Evolutionary conservation across 2,329 filamentous ascomycete species (phyloP), one percentile per base, ranked within the genome.

Genomic region (Shiraia sp.): DNA sequence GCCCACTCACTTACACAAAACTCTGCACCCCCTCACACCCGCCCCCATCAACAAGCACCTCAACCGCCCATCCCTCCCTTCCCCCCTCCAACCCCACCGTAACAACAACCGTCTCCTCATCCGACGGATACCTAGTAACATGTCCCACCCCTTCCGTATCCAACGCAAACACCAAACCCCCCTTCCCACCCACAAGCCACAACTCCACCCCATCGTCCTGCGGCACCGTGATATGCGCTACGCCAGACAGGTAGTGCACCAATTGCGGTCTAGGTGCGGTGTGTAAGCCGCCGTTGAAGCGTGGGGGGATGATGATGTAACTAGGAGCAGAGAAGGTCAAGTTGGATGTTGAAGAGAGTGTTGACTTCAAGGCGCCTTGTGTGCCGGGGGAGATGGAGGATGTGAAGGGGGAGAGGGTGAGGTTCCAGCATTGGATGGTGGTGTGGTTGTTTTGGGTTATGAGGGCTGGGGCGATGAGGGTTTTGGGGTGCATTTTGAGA

Each of bases 351-450:
- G 31, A 40, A 36, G 28, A 69, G 42, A 1, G 45, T 50, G 13
- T 53, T 47, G 1, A 46, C 48, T 22, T 54, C n/a, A n/a, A 37
- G 3, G 61, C 51, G 23, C 63, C 63, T 10, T 25, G 25, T 13
- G 55, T 55, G 17, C 66, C 67, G 10, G 63, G 62, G 7, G 50
- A 47, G 2, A 57, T 51, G 2, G 65, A 61, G 3, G 46, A 34
- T 4, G 38, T 27, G 45, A 69, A 57, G 3, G 65, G 63, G 4
- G 42, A 40, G 17, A n/a, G n/a, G n/a, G 32, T 49, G 34, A 70
- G 58, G 15, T 59, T 48, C 66, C 65, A 70, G 49, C 66, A 71
- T 47, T 69, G 56, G 25, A 69, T 55, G 4, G 48, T 50, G 6
- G 66, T 68, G 36, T 51, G 49, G 48, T 67, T 65, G 10, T 58